A percentile compares a stretch with the other conserved stretches of the same genome.
These are phyloP conservation scores for Paragyromitra xinjiangensis DNA, from an alignment of 495 filamentous ascomycete genomes.

Conservation along the genomic window DNA sequence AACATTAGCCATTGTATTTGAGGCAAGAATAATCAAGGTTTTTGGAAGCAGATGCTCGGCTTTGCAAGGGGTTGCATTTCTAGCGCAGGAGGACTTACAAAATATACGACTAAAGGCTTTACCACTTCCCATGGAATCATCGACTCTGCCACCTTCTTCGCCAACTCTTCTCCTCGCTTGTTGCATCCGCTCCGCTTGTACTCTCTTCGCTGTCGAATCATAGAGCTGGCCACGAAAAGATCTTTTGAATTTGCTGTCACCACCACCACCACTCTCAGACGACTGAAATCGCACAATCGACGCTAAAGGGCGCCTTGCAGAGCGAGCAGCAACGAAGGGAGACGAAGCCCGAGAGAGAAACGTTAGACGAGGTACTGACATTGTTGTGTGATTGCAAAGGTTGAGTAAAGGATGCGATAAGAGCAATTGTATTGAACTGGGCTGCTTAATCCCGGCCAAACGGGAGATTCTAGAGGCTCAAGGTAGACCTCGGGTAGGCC, in stretches of 20 bases:
- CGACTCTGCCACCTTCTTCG: conserved; percentile 66
- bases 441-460: not conserved
- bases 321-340: not conserved
- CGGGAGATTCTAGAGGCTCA: not conserved
- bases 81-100: not conserved
- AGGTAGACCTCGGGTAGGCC: not conserved
- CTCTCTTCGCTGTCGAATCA: conserved; percentile 78
- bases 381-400: not conserved
- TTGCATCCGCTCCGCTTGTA: conserved; percentile 70
- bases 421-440: not conserved
- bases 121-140: conserved; percentile 57
- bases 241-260: conserved; percentile 50
- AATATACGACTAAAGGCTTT: conserved; percentile 71
- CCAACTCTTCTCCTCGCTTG: conserved; percentile 33
- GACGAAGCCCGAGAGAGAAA: conserved; percentile 6
- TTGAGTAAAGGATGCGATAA: not conserved
- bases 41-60: not conserved
- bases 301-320: not conserved
- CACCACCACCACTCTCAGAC: conserved; percentile 21
- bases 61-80: not conserved
- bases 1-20: not conserved
- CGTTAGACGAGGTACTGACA: conserved; percentile 31
- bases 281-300: conserved; percentile 34
- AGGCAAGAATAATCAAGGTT: conserved; percentile 2
- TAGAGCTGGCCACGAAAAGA: conserved; percentile 89